Evolutionary conservation across 2,329 filamentous ascomycete genomes (phyloP), one percentile per base, ranked within the genome.

Genomic region (Moelleriella libera): DNA sequence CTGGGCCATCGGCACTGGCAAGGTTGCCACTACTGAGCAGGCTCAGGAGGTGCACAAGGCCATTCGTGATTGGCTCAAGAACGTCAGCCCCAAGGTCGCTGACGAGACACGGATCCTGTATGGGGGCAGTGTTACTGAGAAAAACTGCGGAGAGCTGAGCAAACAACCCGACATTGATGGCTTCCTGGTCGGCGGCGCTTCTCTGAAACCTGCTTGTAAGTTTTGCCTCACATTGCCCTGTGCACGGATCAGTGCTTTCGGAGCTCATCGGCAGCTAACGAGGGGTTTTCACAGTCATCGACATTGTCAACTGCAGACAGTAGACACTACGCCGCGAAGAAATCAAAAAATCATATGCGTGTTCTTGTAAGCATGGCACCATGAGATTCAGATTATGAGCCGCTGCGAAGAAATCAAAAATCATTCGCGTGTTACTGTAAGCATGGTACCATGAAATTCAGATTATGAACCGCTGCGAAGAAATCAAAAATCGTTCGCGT

Each of bases 101-200:
- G 88, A 94, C 54, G 80, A 84, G 71, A 95, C 89, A 52, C 81
- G 92, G 60, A 87, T 98, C 65, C 83, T 98, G 64, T 98, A 98
- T 70, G 92, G 92, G 56, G 92, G 92, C 63, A 92, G 85, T 60
- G 92, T 98, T 60, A 94, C 77, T 65, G 92, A 95, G 78, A 96
- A 96, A 85, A 98, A 98, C 81, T 94, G 87, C 77, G 79, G 75
- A 63, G 90, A 97, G 54, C 78, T 98, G 60, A 81, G 85, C 65
- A 90, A 88, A 76, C 81, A 97, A 79, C 67, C 79, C 54, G 92
- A 98, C 68, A 95, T 98, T 67, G 92, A 98, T 68, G 92, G 92
- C 50, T 97, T 97, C 82, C 78, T 97, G 57, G 90, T 97, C 56
- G 90, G 90, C 55, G 90, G 90, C 68, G 90, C 90, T 63, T 92